Percentiles rank a stretch among this genome's conserved stretches.
Conservation (phyloP, 352 stramenopile species). For the Chrysophaeum taylorii region DNA sequence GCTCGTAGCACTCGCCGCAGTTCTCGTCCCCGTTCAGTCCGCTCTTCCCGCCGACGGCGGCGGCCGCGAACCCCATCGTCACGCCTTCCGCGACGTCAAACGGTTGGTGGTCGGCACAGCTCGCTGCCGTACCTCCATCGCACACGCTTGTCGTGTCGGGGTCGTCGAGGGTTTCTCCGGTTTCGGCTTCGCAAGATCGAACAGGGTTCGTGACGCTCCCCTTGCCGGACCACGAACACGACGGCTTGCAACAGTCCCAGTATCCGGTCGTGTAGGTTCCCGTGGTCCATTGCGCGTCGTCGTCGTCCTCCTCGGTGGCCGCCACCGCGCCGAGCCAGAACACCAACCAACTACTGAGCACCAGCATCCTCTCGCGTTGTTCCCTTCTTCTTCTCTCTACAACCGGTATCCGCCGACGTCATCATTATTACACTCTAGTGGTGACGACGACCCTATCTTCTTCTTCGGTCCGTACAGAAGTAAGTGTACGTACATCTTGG, state of each 20-base stretch:
- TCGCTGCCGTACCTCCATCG: not conserved
- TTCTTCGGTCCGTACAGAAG: no score
- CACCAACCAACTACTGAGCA: no score
- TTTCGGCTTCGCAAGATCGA: not conserved
- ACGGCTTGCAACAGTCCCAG: slow-evolving; percentile 11
- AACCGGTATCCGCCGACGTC: no score
- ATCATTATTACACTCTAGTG: no score
- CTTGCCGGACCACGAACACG: not conserved
- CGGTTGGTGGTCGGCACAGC: not conserved
- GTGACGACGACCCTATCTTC: no score
- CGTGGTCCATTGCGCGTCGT: no score
- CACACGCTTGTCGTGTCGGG: not conserved
- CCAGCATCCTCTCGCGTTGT: no score
- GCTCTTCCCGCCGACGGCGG: not conserved
- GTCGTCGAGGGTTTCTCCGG: not conserved
- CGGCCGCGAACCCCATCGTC: slow-evolving; percentile 4
- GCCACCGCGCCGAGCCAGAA: no score
- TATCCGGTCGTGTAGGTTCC: no score
- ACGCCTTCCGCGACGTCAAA: not conserved
- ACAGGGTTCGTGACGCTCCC: not conserved
- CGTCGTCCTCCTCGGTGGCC: no score
- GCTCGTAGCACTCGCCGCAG: slow-evolving; percentile 7
- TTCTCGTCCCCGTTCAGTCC: not conserved
- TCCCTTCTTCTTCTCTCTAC: no score
- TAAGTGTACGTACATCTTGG: no score